These are phyloP conservation scores for Astragalus glycyphyllos DNA, from an alignment of 306 rosid species.

Conservation along the genomic window DNA sequence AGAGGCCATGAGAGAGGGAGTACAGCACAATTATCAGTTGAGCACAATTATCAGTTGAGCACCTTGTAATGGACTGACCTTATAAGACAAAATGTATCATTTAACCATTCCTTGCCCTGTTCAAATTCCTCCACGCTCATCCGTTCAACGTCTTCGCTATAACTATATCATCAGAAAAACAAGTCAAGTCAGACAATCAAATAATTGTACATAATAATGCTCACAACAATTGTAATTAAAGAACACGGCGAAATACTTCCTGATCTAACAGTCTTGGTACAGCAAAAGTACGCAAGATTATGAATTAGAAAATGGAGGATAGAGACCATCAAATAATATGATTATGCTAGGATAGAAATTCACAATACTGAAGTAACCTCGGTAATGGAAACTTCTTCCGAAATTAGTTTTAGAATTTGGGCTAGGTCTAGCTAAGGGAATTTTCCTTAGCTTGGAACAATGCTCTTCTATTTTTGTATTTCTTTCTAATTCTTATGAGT, in stretches of 20 bases:
- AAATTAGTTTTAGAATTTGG: not conserved
- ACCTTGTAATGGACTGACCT: conserved; percentile 57
- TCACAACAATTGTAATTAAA: conserved; percentile 13
- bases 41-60: conserved; percentile 32
- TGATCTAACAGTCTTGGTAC: not conserved
- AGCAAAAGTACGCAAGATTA: conserved; percentile 19
- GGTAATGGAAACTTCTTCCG: not conserved
- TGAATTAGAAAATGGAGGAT: conserved; percentile 26
- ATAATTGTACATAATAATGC: conserved; percentile 32
- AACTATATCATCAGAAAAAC: conserved; percentile 53
- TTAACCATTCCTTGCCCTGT: conserved; percentile 83
- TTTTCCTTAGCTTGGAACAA: not conserved
- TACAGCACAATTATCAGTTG: not conserved
- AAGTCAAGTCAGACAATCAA: conserved; percentile 38
- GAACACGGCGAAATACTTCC: conserved; percentile 30
- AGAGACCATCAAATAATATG: conserved; percentile 4
- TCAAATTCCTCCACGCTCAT: conserved; percentile 75
- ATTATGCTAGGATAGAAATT: not conserved
- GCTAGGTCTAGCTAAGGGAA: not conserved
- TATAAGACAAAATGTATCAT: conserved; percentile 76
- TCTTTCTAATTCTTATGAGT: not conserved
- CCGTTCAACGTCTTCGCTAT: conserved; percentile 64
- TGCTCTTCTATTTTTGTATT: not conserved
- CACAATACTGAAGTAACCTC: not conserved
- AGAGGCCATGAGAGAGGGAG: too few relatives aligned